Percentiles rank a stretch among this genome's conserved stretches.
Evolutionary conservation across 2,329 filamentous ascomycete genomes (phyloP).

Genomic region (Neocatenulostroma microsporum): DNA sequence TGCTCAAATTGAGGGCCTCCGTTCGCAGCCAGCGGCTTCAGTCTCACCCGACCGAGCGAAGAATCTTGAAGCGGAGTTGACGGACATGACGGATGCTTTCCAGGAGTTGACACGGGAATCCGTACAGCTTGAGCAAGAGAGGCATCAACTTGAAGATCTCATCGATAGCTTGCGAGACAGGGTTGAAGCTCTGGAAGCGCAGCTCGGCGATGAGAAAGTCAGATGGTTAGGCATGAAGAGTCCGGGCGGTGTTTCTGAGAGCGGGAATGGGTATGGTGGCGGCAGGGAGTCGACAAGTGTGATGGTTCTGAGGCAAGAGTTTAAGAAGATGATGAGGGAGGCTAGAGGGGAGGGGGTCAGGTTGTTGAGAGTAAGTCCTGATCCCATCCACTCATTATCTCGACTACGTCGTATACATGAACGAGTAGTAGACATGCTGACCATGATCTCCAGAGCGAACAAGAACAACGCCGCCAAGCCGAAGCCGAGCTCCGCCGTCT

Average conservation of each 20-base stretch:
- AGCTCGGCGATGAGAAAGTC: conserved; percentile 60
- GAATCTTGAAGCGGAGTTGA: conserved; percentile 56
- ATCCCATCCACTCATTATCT: no score
- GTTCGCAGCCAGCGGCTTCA: no score
- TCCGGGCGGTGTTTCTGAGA: conserved; percentile 26
- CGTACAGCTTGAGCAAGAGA: conserved; percentile 64
- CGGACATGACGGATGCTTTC: conserved; percentile 61
- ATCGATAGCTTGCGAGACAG: conserved; percentile 59
- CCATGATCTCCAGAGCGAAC: conserved; percentile 49
- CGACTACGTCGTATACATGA: not conserved
- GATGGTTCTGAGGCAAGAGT: conserved; percentile 63
- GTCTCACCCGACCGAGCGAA: conserved; percentile 30
- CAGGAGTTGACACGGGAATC: conserved; percentile 62
- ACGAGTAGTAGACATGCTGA: conserved; percentile 21
- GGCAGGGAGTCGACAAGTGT: conserved; percentile 52
- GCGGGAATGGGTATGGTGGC: conserved; percentile 21
- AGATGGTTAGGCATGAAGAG: conserved; percentile 56
- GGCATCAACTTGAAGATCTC: conserved; percentile 54
- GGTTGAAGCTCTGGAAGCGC: conserved; percentile 55
- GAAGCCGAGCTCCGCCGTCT: conserved; percentile 54
- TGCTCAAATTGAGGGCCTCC: conserved; percentile 21
- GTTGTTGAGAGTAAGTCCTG: conserved; percentile 54
- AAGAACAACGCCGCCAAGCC: conserved; percentile 62
- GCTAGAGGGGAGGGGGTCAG: conserved; percentile 59
- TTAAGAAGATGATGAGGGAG: conserved; percentile 75